A percentile compares a stretch with the other conserved stretches of the same genome.
Conservation (phyloP, 2,329 filamentous ascomycete species). For the Aaosphaeria arxii region DNA sequence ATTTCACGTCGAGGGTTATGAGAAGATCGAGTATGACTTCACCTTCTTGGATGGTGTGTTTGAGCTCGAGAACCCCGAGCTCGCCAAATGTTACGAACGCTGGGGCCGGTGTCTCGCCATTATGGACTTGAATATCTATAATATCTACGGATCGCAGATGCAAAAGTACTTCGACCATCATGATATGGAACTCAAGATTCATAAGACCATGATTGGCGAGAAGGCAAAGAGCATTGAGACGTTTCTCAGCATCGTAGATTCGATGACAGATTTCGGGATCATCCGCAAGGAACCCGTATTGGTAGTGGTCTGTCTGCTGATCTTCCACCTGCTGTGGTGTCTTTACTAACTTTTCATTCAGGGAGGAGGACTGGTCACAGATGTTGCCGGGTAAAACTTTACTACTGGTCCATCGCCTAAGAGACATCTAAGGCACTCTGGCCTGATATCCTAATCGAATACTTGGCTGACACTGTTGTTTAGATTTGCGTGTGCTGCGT, state of each 20-base stretch:
- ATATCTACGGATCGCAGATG: slow-evolving; percentile 64
- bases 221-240: slow-evolving; percentile 73
- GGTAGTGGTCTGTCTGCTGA: slow-evolving; percentile 26
- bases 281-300: slow-evolving; percentile 55
- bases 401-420: slow-evolving; percentile 35
- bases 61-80: slow-evolving; percentile 56
- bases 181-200: slow-evolving; percentile 60
- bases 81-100: slow-evolving; percentile 62
- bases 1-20: slow-evolving; percentile 70
- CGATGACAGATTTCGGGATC: slow-evolving; percentile 71
- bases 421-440: slow-evolving; percentile 51
- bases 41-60: slow-evolving; percentile 70
- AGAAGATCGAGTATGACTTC: slow-evolving; percentile 76
- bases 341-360: slow-evolving; percentile 48
- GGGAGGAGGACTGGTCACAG: slow-evolving; percentile 68
- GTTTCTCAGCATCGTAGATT: slow-evolving; percentile 66
- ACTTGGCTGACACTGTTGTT: slow-evolving; percentile 15
- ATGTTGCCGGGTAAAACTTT: slow-evolving; percentile 65
- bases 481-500: slow-evolving; percentile 62
- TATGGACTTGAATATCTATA: slow-evolving; percentile 70
- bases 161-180: slow-evolving; percentile 66
- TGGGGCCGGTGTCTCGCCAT: slow-evolving; percentile 67
- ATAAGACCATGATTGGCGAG: slow-evolving; percentile 72
- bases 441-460: slow-evolving; percentile 27
- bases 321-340: not conserved